Base-by-base conservation (phyloP, 805 yeast species). In the Suhomyces emberorum region DNA sequence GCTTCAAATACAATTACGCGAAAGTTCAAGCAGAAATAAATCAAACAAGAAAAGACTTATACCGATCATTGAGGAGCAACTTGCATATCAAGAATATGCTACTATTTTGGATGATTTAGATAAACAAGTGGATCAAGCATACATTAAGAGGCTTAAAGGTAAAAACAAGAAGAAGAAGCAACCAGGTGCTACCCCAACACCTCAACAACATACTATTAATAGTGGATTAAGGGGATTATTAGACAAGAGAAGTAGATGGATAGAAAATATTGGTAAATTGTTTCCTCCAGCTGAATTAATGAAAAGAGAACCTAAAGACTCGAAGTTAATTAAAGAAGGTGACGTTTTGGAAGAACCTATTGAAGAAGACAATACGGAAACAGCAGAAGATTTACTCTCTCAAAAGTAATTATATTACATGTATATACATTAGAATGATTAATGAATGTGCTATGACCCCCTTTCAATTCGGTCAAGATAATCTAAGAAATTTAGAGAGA, bases 51-150 rank as follows among this genome's bases (percentile, higher is more conserved):
- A 76, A 40, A 63, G 69, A 27, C 54, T 93, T 24, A 63, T 81
- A 17, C 95, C 95, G 1, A 50, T 82, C 1, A 73, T 93, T 11
- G 91, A 88, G 48, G 93, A 85, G 46, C 95, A 86, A 49, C 70
- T 93, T 50, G 96, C 97, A 18, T 93, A 89, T 79, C 96, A 91
- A 57, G 98, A 93, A 58, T 93, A 87, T 58, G 70, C 81, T 40
- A 83, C 91, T 9, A 89, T 93, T 35, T 61, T 88, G 41, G 98
- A 93, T 39, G 98, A 93, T 55, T 69, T 93, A 47, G 97, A 93
- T 58, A 93, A 91, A 57, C 99, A 93, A 61, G 89, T 93, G 24
- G 98, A 93, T 56, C 97, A 87, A 58, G 89, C 95, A 15, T 93
- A 89, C 55, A 65, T 84, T 44, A 84, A 88, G 58, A 70, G 97